These are phyloP conservation scores for Chytriomyces sp. DNA, from an alignment of 192 early-diverging fungal species.

Conservation along the genomic window DNA sequence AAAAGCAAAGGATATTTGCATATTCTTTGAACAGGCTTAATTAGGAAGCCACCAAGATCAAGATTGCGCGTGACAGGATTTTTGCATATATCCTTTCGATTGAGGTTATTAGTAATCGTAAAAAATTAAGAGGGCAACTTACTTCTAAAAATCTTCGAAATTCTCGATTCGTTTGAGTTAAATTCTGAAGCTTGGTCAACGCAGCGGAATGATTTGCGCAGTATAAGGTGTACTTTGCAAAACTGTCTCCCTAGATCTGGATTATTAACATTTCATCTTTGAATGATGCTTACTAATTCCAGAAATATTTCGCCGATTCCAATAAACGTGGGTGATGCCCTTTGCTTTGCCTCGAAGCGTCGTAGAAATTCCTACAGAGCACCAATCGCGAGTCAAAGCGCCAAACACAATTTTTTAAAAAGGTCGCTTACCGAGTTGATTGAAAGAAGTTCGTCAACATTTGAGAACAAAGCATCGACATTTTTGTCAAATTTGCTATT, in stretches of 20 bases:
- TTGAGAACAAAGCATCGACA: slow-evolving; percentile 49
- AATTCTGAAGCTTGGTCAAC: slow-evolving; percentile 37
- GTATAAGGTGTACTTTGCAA: slow-evolving; percentile 52
- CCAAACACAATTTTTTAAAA: background rate
- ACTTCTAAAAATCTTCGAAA: slow-evolving; percentile 54
- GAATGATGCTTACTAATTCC: slow-evolving; percentile 31
- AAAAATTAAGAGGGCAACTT: background rate
- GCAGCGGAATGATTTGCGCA: slow-evolving; percentile 50
- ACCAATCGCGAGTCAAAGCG: background rate
- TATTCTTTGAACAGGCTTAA: slow-evolving; percentile 98
- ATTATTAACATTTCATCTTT: no score
- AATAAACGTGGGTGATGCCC: slow-evolving; percentile 41
- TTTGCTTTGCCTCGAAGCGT: slow-evolving; percentile 34
- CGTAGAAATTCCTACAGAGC: slow-evolving; percentile 43
- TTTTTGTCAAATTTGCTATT: slow-evolving; percentile 41
- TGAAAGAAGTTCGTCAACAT: slow-evolving; percentile 48
- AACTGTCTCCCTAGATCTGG: slow-evolving; percentile 39
- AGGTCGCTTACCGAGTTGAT: slow-evolving; percentile 32
- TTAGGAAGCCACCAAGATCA: slow-evolving; percentile 65
- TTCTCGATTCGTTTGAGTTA: slow-evolving; percentile 39
- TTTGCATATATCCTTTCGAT: slow-evolving; percentile 40
- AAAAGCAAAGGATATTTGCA: slow-evolving; percentile 97
- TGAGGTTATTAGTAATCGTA: background rate
- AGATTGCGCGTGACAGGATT: slow-evolving; percentile 44
- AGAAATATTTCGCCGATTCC: slow-evolving; percentile 45